A percentile compares a stretch with the other conserved stretches of the same genome.
phyloP scores from a whole-genome alignment of 805 yeast species.

The Candida chauliodis region DNA sequence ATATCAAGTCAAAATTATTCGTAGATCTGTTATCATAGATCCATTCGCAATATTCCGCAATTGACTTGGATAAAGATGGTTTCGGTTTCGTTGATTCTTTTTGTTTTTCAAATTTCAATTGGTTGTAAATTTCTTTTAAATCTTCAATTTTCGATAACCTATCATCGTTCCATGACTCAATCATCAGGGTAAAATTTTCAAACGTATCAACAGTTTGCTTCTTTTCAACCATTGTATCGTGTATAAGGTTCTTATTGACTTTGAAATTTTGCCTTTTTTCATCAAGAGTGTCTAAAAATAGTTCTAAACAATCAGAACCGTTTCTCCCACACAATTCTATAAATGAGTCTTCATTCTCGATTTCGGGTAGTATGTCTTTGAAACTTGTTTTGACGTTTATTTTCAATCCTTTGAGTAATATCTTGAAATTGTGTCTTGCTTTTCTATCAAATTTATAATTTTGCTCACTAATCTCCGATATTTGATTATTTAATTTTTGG shows the following conservation, averaged over 20 bases:
- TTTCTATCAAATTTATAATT: constrained; percentile 58
- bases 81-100: constrained; percentile 11
- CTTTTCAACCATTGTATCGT: constrained; percentile 25
- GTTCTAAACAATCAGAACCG: constrained; percentile 75
- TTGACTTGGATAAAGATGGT: constrained; percentile 9
- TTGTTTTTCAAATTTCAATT: constrained; percentile 18
- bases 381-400: constrained; percentile 53
- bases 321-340: constrained; percentile 63
- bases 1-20: background rate
- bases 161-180: constrained; percentile 25
- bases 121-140: constrained; percentile 24
- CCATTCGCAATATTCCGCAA: constrained; percentile 15
- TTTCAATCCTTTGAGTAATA: constrained; percentile 43
- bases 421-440: constrained; percentile 60
- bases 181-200: constrained; percentile 16
- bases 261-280: constrained; percentile 53
- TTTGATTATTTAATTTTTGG: constrained; percentile 17
- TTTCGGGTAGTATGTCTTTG: constrained; percentile 47
- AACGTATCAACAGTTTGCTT: constrained; percentile 6
- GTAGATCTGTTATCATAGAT: constrained; percentile 8
- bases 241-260: constrained; percentile 58
- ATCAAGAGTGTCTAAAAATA: constrained; percentile 72
- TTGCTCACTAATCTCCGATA: constrained; percentile 22
- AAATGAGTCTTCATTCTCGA: constrained; percentile 58
- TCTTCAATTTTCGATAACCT: constrained; percentile 25